These are phyloP conservation scores for Pyronema omphalodes DNA, from an alignment of 495 filamentous ascomycete genomes.

Conservation along the genomic window DNA sequence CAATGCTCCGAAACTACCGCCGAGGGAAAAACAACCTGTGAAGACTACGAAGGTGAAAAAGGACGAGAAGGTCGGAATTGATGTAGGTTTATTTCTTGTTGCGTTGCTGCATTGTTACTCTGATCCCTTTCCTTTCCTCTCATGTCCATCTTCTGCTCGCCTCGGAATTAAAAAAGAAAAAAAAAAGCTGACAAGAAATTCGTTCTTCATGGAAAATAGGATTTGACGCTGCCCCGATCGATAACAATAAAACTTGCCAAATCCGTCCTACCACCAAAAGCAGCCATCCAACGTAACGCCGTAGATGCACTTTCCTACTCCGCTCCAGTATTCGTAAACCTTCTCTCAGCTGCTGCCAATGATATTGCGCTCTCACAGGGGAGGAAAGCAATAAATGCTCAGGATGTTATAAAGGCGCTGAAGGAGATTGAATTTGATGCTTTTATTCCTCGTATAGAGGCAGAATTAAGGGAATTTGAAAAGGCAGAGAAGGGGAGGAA, in stretches of 20 bases:
- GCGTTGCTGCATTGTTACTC: too few relatives aligned
- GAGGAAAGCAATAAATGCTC: constrained; percentile 71
- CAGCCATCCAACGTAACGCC: constrained; percentile 84
- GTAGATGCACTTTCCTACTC: constrained; percentile 79
- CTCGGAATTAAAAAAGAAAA: too few relatives aligned
- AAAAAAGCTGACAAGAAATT: too few relatives aligned
- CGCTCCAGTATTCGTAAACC: constrained; percentile 85
- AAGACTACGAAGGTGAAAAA: too few relatives aligned
- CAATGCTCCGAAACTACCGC: too few relatives aligned
- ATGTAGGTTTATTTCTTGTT: too few relatives aligned
- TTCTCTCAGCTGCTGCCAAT: constrained; percentile 66
- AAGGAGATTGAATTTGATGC: constrained; percentile 66
- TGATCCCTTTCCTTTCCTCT: too few relatives aligned
- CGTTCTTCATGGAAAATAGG: constrained; percentile 33
- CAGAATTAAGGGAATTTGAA: constrained; percentile 30
- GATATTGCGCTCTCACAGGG: constrained; percentile 44
- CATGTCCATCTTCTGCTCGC: too few relatives aligned
- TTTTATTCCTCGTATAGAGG: constrained; percentile 38
- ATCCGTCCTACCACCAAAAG: constrained; percentile 89
- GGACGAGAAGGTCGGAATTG: too few relatives aligned
- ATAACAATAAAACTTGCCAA: constrained; percentile 86
- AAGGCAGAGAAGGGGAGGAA: background rate
- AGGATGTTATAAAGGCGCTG: constrained; percentile 67
- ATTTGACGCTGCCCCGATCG: constrained; percentile 81
- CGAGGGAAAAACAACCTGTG: too few relatives aligned